phyloP scores from a whole-genome alignment of 257 asterid species.

The Verbascum thapsus region DNA sequence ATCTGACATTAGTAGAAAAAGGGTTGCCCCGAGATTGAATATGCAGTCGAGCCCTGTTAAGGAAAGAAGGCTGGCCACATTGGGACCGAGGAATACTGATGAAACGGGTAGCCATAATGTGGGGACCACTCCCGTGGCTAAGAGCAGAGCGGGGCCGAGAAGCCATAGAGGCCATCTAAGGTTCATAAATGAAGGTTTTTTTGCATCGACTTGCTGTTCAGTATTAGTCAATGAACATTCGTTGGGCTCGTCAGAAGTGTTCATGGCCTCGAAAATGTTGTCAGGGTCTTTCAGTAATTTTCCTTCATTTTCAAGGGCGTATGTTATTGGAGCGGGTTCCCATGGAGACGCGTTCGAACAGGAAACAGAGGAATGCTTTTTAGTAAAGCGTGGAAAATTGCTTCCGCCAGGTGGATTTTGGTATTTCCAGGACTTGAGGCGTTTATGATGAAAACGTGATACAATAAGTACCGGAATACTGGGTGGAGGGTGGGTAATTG shows the following conservation, averaged over 20 bases:
- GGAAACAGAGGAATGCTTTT: constrained; percentile 28
- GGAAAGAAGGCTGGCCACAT: constrained; percentile 89
- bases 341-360: constrained; percentile 57
- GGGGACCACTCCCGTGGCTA: constrained; percentile 87
- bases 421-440: constrained; percentile 34
- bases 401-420: constrained; percentile 33
- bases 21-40: constrained; percentile 85
- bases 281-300: constrained; percentile 40
- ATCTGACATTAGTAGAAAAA: constrained; percentile 93
- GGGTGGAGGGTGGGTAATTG: constrained; percentile 44
- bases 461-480: constrained; percentile 35
- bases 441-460: constrained; percentile 37
- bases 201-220: constrained; percentile 34
- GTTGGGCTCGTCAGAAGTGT: constrained; percentile 43
- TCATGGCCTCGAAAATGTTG: constrained; percentile 64
- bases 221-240: constrained; percentile 41
- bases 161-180: constrained; percentile 74
- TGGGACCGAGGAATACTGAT: constrained; percentile 85
- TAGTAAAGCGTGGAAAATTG: constrained; percentile 20
- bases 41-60: constrained; percentile 94
- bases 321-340: constrained; percentile 74
- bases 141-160: constrained; percentile 75
- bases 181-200: constrained; percentile 32
- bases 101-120: constrained; percentile 89
- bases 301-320: constrained; percentile 47